phyloP scores from a whole-genome alignment of 2,329 filamentous ascomycete species.

The Didymella sp. region DNA sequence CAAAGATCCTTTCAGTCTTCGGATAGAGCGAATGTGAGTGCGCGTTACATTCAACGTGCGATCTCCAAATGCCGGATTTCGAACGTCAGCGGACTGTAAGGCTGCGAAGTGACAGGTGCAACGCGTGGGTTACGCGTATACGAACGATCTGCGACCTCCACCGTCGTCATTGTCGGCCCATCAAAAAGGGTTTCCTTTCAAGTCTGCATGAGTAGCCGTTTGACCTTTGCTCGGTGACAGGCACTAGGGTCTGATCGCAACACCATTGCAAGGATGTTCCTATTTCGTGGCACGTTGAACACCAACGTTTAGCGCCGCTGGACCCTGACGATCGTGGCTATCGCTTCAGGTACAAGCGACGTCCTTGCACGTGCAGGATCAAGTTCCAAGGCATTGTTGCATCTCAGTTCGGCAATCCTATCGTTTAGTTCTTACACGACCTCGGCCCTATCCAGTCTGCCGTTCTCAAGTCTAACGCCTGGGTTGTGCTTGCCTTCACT shows the following conservation, averaged over 20 bases:
- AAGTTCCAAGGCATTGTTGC: constrained; percentile 23
- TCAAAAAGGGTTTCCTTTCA: constrained; percentile 4
- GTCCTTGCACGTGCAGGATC: constrained; percentile 22
- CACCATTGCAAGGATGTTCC: constrained; percentile 36
- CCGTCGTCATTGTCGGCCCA: constrained; percentile 26
- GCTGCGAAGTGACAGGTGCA: constrained; percentile 1
- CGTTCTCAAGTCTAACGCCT: constrained; percentile 8
- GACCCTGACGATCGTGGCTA: constrained; percentile 26
- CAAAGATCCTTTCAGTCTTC: not conserved
- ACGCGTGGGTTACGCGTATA: not conserved
- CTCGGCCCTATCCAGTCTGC: constrained; percentile 16
- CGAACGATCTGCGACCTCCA: constrained; percentile 9
- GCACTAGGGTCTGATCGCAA: constrained; percentile 22
- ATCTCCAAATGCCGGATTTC: not conserved
- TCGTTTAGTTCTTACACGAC: constrained; percentile 15
- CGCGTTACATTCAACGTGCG: not conserved
- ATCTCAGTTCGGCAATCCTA: constrained; percentile 15
- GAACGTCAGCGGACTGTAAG: constrained; percentile 1
- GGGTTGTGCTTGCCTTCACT: constrained; percentile 29
- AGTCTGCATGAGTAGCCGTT: constrained; percentile 18
- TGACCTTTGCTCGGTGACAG: constrained; percentile 29
- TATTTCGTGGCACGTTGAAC: constrained; percentile 25
- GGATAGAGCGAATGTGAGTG: too few relatives aligned
- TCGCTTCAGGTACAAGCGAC: constrained; percentile 22
- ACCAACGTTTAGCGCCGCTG: constrained; percentile 29